phyloP scores from a whole-genome alignment of 768 basidiomycete species.

The Tephrocybe sp. region DNA sequence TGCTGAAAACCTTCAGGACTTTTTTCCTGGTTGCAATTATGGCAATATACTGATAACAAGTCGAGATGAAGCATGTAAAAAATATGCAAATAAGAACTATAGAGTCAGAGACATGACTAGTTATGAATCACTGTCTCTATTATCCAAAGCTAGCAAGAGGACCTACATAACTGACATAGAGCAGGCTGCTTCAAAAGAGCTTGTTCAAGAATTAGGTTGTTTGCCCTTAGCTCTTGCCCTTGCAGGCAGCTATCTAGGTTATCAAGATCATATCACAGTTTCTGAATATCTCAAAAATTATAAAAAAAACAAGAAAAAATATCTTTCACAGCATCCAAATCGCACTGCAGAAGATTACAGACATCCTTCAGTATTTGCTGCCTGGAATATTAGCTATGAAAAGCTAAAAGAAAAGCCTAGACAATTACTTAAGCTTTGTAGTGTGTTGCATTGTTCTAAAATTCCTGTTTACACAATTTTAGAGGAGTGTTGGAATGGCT shows the following conservation, averaged over 20 bases:
- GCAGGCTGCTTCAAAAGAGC: background rate
- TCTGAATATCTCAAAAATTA: background rate
- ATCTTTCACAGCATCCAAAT: background rate
- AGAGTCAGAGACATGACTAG: background rate
- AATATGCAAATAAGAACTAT: background rate
- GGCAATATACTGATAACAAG: constrained; percentile 11
- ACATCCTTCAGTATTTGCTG: background rate
- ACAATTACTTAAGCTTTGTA: background rate
- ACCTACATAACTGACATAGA: background rate
- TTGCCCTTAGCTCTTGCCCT: constrained; percentile 1
- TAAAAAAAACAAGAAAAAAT: background rate
- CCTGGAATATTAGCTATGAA: background rate
- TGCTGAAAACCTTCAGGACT: background rate
- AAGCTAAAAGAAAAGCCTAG: background rate
- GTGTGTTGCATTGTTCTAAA: background rate
- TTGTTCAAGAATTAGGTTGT: constrained; percentile 2
- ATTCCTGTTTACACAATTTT: background rate
- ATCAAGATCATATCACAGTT: background rate
- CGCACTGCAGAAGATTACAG: background rate
- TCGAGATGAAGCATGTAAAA: background rate
- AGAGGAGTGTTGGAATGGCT: background rate
- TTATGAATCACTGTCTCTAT: background rate
- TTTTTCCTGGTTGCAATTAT: background rate
- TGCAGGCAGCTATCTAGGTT: background rate
- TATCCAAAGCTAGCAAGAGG: background rate